A percentile compares a stretch with the other conserved stretches of the same genome.
Conservation (phyloP, 345 rosid genomes). For the Capsella bursapastoris region DNA sequence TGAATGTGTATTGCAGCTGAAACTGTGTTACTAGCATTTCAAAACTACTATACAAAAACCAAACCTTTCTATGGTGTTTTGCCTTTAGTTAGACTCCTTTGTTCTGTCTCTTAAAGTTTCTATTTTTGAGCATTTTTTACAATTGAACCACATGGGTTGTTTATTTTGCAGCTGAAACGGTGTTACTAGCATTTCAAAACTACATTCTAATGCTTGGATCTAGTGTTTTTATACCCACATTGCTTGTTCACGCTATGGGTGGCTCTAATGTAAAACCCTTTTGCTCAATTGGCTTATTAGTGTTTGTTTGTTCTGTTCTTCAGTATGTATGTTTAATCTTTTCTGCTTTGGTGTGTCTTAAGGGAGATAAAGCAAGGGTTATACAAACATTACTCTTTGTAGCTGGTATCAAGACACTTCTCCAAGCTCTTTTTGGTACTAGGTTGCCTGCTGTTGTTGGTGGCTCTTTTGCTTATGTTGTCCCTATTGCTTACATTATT, state of each 20-base stretch:
- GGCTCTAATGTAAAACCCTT: slow-evolving; percentile 71
- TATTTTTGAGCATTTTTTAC: no score
- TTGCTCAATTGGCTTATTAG: background rate
- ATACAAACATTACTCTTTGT: slow-evolving; percentile 90
- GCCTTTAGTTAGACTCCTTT: no score
- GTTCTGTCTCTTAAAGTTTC: no score
- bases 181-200: slow-evolving; percentile 86
- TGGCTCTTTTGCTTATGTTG: slow-evolving; percentile 76
- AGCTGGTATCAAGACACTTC: slow-evolving; percentile 85
- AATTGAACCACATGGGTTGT: no score
- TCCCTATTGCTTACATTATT: slow-evolving; percentile 80
- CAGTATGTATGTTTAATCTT: background rate
- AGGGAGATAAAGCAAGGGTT: slow-evolving; percentile 90
- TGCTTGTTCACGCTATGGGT: slow-evolving; percentile 92
- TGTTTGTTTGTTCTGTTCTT: background rate
- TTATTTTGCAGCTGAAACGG: slow-evolving; percentile 70
- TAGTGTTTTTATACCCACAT: slow-evolving; percentile 78
- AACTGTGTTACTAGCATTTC: no score
- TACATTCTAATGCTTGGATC: slow-evolving; percentile 93
- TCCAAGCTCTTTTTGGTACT: slow-evolving; percentile 87
- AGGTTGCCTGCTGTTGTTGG: slow-evolving; percentile 92
- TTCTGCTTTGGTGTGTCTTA: background rate
- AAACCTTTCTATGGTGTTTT: no score
- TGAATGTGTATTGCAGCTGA: no score
- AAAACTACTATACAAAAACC: no score